Conservation (phyloP, 2,329 filamentous ascomycete species). For the Fonsecaea nubica region DNA sequence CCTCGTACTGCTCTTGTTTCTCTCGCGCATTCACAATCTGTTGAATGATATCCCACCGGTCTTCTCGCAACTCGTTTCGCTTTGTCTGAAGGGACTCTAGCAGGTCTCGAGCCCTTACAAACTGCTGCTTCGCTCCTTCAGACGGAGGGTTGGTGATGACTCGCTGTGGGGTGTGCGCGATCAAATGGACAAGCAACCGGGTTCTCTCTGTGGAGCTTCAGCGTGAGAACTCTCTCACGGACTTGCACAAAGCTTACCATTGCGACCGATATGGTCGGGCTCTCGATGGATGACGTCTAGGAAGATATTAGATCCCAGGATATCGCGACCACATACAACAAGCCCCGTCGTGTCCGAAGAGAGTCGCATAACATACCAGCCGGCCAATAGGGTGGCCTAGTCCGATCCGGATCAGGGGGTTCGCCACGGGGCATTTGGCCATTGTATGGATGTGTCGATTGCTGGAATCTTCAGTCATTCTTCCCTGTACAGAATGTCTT, state of each 20-base stretch:
- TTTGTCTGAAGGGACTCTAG: constrained; percentile 37
- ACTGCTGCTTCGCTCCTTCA: constrained; percentile 24
- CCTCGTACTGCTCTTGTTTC: constrained; percentile 38
- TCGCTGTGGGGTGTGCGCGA: constrained; percentile 37
- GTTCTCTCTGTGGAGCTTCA: constrained; percentile 39
- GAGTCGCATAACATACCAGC: constrained; percentile 22
- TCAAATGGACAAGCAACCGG: constrained; percentile 38
- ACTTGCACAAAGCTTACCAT: constrained; percentile 47
- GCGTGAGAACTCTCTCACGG: background rate
- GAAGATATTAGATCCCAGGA: constrained; percentile 29
- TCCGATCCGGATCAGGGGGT: constrained; percentile 52
- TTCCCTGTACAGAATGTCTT: background rate
- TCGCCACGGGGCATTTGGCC: constrained; percentile 51
- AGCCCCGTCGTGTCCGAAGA: background rate
- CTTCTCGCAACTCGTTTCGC: constrained; percentile 34
- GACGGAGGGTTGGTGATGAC: constrained; percentile 32
- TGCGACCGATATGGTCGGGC: constrained; percentile 56
- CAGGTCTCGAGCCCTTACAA: constrained; percentile 34
- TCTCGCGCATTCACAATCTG: constrained; percentile 35
- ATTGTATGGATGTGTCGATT: constrained; percentile 57
- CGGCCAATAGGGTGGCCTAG: constrained; percentile 49
- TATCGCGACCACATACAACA: background rate
- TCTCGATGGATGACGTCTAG: constrained; percentile 55
- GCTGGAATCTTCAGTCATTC: constrained; percentile 36
- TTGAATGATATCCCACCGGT: constrained; percentile 35